Percentiles rank a stretch among this genome's conserved stretches.
phyloP scores from a whole-genome alignment of 1,284 basidiomycete genomes.

The Moesziomyces globuligerus region DNA sequence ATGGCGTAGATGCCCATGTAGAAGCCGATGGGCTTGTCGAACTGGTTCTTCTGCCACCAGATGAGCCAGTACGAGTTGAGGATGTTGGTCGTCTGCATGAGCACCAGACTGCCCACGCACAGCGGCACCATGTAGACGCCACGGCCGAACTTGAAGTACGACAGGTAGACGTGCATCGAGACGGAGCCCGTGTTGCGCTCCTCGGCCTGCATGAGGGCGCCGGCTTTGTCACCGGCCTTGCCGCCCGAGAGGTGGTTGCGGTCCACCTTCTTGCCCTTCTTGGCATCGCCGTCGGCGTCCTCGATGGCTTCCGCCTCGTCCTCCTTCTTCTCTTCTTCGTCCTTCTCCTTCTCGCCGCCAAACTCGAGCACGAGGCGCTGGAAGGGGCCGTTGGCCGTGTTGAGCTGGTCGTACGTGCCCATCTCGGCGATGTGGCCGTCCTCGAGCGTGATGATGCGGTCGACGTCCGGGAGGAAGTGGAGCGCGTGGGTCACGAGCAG shows the following conservation, averaged over 20 bases:
- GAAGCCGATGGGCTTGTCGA: conserved; percentile 70
- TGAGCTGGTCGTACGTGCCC: conserved; percentile 75
- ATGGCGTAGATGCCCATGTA: conserved; percentile 80
- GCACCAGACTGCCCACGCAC: conserved; percentile 72
- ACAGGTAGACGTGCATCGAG: conserved; percentile 73
- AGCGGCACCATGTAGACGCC: conserved; percentile 74
- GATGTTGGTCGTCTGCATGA: conserved; percentile 75
- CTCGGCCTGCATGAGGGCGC: conserved; percentile 57
- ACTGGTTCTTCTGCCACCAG: conserved; percentile 73
- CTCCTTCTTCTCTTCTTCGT: conserved; percentile 52
- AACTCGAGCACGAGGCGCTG: conserved; percentile 69
- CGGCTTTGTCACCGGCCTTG: conserved; percentile 43
- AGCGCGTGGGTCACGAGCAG: conserved; percentile 68
- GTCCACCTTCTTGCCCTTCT: conserved; percentile 41
- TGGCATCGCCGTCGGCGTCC: conserved; percentile 14
- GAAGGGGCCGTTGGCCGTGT: conserved; percentile 72
- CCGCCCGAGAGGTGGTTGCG: conserved; percentile 32
- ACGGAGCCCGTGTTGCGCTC: conserved; percentile 66
- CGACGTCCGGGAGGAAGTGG: conserved; percentile 73
- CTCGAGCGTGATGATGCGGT: conserved; percentile 79
- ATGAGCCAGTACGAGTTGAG: conserved; percentile 68
- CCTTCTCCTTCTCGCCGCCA: conserved; percentile 63
- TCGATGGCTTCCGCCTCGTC: conserved; percentile 51
- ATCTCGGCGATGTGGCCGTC: conserved; percentile 76
- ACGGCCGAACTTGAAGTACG: conserved; percentile 76